Percentiles rank a stretch among this genome's conserved stretches.
Conservation (phyloP, 2,329 filamentous ascomycete species). For the Mycosphaerella arachidis region DNA sequence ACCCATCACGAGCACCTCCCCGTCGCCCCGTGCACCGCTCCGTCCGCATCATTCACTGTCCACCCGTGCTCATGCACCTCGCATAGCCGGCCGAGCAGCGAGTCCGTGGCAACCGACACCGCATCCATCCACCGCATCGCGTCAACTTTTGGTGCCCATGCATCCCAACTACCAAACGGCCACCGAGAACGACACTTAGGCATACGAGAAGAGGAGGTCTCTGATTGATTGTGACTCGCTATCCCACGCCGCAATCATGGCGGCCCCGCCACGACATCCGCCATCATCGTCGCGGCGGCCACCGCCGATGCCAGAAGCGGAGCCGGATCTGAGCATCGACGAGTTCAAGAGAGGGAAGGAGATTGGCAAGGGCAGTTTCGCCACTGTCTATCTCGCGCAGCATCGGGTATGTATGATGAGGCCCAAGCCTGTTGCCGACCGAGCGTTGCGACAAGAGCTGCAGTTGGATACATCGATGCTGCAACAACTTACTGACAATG, state of each 20-base stretch:
- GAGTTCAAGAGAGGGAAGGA: constrained; percentile 79
- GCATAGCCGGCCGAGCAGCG: constrained; percentile 12
- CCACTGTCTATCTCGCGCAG: constrained; percentile 68
- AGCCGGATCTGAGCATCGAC: constrained; percentile 53
- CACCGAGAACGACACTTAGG: constrained; percentile 12
- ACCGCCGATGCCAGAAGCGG: constrained; percentile 29
- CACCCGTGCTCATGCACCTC: constrained; percentile 5
- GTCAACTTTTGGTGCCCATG: constrained; percentile 10
- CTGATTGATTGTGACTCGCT: constrained; percentile 1
- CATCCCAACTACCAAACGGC: constrained; percentile 9
- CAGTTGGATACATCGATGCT: not conserved
- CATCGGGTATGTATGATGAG: constrained; percentile 26
- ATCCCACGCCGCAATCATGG: constrained; percentile 24
- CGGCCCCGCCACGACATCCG: constrained; percentile 22
- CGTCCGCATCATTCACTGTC: not conserved
- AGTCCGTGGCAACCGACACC: constrained; percentile 7
- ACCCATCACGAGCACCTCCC: constrained; percentile 8
- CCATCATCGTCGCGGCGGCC: constrained; percentile 33
- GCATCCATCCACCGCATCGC: constrained; percentile 2
- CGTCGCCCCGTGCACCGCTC: constrained; percentile 2
- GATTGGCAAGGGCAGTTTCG: constrained; percentile 97
- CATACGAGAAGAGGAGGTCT: constrained; percentile 11
- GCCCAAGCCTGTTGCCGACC: not conserved
- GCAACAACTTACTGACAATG: constrained; percentile 12
- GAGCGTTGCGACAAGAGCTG: not conserved